A percentile compares a stretch with the other conserved stretches of the same genome.
Conservation (phyloP, 441 rosid species). For the Kokia cookei region DNA sequence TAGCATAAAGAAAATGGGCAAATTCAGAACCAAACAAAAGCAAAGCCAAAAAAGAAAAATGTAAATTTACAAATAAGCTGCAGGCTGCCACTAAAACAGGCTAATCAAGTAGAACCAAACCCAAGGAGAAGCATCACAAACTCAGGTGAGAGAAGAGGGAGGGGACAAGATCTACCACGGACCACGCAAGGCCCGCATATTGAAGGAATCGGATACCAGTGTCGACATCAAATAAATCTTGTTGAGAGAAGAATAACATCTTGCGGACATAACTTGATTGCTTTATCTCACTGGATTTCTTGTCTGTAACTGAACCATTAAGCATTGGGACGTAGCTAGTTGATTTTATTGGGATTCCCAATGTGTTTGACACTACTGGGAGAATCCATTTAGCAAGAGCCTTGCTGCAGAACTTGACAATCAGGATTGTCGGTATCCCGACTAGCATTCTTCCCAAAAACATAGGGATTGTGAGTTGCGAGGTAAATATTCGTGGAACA, state of each 20-base stretch:
- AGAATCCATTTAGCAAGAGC: constrained; percentile 77
- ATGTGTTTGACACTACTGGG: constrained; percentile 65
- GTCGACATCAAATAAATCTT: constrained; percentile 70
- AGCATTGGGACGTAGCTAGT: constrained; percentile 61
- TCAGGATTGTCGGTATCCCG: constrained; percentile 82
- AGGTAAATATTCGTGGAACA: constrained; percentile 51
- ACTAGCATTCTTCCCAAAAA: constrained; percentile 60
- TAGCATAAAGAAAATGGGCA: background rate
- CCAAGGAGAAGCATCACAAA: constrained; percentile 27
- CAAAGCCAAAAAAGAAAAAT: background rate
- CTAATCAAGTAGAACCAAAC: background rate
- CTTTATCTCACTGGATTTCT: constrained; percentile 39
- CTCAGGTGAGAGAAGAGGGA: constrained; percentile 45
- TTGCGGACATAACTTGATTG: constrained; percentile 52
- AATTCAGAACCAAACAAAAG: background rate
- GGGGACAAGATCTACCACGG: constrained; percentile 88
- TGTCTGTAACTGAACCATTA: constrained; percentile 28
- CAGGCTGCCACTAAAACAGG: background rate
- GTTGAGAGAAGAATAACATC: constrained; percentile 37
- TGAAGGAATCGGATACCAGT: constrained; percentile 90
- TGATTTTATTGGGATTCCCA: constrained; percentile 71
- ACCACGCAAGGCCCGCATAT: constrained; percentile 89
- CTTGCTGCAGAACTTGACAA: constrained; percentile 86
- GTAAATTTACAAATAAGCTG: constrained; percentile 8
- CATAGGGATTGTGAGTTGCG: constrained; percentile 29